These are phyloP conservation scores for Holtermannia corniformis DNA, from an alignment of 768 basidiomycete genomes.

Conservation along the genomic window DNA sequence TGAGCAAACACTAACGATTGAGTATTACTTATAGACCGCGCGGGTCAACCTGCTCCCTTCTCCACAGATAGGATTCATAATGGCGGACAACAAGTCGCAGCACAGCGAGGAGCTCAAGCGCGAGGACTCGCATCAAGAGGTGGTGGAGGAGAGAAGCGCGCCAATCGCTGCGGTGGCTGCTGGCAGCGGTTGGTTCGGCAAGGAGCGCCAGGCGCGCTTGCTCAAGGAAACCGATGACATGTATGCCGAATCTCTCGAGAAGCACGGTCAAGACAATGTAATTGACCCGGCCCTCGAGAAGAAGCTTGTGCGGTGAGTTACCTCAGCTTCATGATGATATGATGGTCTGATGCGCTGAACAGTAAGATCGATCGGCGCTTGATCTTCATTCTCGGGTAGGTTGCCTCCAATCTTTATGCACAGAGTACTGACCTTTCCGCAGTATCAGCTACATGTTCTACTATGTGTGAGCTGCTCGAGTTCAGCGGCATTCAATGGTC, in stretches of 20 bases:
- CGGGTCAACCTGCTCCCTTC: too few species aligned
- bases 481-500: not conserved
- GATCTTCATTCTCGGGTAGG: slow-evolving; percentile 27
- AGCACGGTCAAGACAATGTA: slow-evolving; percentile 23
- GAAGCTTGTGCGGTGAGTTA: slow-evolving; percentile 19
- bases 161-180: not conserved
- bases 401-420: too few species aligned
- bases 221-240: not conserved
- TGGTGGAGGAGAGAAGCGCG: not conserved
- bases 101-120: not conserved
- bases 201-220: not conserved
- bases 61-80: too few species aligned
- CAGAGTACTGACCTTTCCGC: too few species aligned
- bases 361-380: slow-evolving; percentile 30
- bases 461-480: not conserved
- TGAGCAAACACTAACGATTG: too few species aligned
- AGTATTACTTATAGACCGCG: too few species aligned
- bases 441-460: too few species aligned
- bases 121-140: not conserved
- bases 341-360: not conserved
- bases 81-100: not conserved
- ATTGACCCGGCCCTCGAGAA: slow-evolving; percentile 30
- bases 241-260: slow-evolving; percentile 32
- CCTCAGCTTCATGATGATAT: not conserved
- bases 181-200: not conserved